These are phyloP conservation scores for Mucor lusitanicus DNA, from an alignment of 371 early-diverging fungal genomes.

Conservation along the genomic window DNA sequence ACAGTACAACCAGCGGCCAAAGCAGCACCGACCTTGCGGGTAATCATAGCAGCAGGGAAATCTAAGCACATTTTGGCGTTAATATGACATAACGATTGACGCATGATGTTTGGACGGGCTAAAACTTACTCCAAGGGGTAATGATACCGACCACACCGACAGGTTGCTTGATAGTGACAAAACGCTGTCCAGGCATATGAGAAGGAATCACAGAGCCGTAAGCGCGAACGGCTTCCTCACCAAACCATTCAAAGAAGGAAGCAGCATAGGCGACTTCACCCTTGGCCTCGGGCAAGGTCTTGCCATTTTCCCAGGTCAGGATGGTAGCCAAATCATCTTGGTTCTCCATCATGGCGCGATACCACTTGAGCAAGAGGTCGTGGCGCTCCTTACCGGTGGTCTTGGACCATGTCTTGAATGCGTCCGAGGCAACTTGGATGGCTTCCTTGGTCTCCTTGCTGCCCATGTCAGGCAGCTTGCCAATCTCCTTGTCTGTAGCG, in stretches of 20 bases:
- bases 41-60: conserved; percentile 92
- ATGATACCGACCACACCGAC: conserved; percentile 86
- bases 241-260: conserved; percentile 84
- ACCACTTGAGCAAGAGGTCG: conserved; percentile 68
- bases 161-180: conserved; percentile 78
- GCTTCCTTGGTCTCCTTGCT: conserved; percentile 61
- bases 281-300: conserved; percentile 54
- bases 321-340: conserved; percentile 76
- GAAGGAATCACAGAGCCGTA: conserved; percentile 85
- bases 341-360: conserved; percentile 67
- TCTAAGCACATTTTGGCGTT: conserved; percentile 39
- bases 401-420: conserved; percentile 65
- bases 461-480: conserved; percentile 68
- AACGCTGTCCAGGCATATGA: conserved; percentile 54
- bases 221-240: conserved; percentile 80
- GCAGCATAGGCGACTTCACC: conserved; percentile 85
- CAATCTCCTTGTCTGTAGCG: conserved; percentile 67
- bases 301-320: conserved; percentile 81
- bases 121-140: conserved; percentile 87
- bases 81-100: neutral
- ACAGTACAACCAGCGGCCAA: conserved; percentile 80
- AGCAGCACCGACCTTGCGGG: conserved; percentile 85
- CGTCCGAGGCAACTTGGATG: conserved; percentile 60
- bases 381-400: conserved; percentile 69
- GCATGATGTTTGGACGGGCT: neutral